phyloP scores from a whole-genome alignment of 768 basidiomycete genomes.

The Calocera viscosa region DNA sequence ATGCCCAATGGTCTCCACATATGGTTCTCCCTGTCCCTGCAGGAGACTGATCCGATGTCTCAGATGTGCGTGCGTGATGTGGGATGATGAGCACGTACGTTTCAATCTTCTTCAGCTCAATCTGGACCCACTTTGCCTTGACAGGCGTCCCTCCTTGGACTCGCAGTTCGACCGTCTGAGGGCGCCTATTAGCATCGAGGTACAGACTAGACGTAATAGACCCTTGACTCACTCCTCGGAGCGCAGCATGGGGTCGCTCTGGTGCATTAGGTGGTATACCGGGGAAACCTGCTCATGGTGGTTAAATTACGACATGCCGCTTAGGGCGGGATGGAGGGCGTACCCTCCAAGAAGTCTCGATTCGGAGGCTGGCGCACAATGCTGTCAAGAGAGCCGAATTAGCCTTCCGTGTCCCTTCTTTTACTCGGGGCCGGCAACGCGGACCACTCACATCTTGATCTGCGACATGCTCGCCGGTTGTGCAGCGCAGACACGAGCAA shows the following conservation, averaged over 20 bases:
- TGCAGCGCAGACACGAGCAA: not conserved
- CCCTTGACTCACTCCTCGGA: constrained; percentile 67
- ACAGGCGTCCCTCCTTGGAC: constrained; percentile 51
- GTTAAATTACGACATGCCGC: not conserved
- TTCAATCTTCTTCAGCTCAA: constrained; percentile 86
- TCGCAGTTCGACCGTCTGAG: constrained; percentile 74
- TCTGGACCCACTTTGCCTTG: constrained; percentile 84
- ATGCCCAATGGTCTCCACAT: constrained; percentile 67
- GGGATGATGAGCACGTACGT: constrained; percentile 22
- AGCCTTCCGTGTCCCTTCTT: not conserved
- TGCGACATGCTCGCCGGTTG: not conserved
- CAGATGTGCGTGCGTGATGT: not conserved
- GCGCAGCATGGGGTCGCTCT: constrained; percentile 69
- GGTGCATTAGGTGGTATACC: constrained; percentile 70
- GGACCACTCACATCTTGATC: not conserved
- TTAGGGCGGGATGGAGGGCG: not conserved
- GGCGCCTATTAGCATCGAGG: constrained; percentile 13
- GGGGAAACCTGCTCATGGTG: constrained; percentile 50
- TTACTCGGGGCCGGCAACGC: not conserved
- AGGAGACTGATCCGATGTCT: constrained; percentile 34
- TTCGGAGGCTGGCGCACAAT: constrained; percentile 14
- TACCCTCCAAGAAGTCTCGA: constrained; percentile 13
- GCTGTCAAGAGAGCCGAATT: not conserved
- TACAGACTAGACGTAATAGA: constrained; percentile 9
- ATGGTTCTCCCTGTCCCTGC: constrained; percentile 57